These are phyloP conservation scores for Aeschynomene evenia DNA, from an alignment of 306 rosid genomes.

Conservation along the genomic window DNA sequence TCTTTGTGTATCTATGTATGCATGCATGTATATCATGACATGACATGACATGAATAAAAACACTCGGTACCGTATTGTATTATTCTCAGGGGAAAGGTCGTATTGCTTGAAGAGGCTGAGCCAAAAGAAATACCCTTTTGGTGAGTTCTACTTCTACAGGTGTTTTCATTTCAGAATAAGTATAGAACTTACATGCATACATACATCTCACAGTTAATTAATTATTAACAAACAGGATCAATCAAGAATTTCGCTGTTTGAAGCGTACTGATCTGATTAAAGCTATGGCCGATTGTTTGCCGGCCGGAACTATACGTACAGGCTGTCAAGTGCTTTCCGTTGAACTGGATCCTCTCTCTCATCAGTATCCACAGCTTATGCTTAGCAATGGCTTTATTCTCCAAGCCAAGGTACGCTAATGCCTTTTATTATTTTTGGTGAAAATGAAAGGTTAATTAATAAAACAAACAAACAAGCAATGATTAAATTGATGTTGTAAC, in stretches of 20 bases:
- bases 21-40: no score
- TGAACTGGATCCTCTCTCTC: conserved; percentile 33
- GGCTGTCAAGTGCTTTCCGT: conserved; percentile 40
- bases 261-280: conserved; percentile 49
- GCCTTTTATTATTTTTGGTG: no score
- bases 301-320: conserved; percentile 44
- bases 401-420: conserved; percentile 48
- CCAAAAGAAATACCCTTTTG: conserved; percentile 31
- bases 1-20: background rate
- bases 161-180: background rate
- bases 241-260: conserved; percentile 45
- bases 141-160: conserved; percentile 33
- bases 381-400: conserved; percentile 43
- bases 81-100: conserved; percentile 31
- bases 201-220: background rate
- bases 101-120: conserved; percentile 2
- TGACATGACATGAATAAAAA: no score
- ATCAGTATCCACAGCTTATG: conserved; percentile 29
- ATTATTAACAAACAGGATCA: conserved; percentile 5
- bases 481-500: background rate
- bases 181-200: background rate
- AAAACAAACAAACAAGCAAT: no score
- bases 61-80: no score
- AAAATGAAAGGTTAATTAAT: no score
- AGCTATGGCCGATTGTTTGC: conserved; percentile 42